phyloP scores from a whole-genome alignment of 192 early-diverging fungal species.

The Backusella macrospora region DNA sequence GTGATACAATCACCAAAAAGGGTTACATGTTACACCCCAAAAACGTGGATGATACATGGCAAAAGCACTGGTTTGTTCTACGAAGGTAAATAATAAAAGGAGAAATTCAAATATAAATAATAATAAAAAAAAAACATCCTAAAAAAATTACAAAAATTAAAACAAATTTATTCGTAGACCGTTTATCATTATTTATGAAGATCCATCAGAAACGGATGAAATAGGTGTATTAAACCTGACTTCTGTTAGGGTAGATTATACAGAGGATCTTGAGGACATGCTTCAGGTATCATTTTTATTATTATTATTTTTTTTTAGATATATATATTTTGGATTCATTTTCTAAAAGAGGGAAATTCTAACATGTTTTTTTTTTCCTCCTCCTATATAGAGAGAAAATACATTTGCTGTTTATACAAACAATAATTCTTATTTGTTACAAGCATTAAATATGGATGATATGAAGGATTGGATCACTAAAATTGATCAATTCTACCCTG shows the following conservation, averaged over 20 bases:
- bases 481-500: conserved; percentile 46
- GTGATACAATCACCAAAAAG: conserved; percentile 54
- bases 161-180: conserved; percentile 50
- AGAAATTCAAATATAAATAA: neutral
- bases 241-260: conserved; percentile 64
- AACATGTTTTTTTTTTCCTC: conserved; percentile 18
- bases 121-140: neutral
- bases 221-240: conserved; percentile 74
- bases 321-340: neutral
- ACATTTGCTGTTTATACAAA: conserved; percentile 71
- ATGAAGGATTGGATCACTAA: conserved; percentile 68
- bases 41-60: conserved; percentile 65
- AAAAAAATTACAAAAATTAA: neutral
- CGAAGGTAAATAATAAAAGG: conserved; percentile 49
- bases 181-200: conserved; percentile 77
- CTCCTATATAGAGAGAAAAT: conserved; percentile 47
- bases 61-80: conserved; percentile 77
- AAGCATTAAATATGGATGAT: conserved; percentile 58
- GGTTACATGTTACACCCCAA: conserved; percentile 55
- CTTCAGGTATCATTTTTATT: conserved; percentile 59
- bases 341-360: neutral
- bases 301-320: too few species aligned
- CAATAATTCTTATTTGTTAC: conserved; percentile 64
- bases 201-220: conserved; percentile 60
- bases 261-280: conserved; percentile 59